Base-by-base conservation (phyloP, 1,284 basidiomycete species). In the Volvariella volvacea region DNA sequence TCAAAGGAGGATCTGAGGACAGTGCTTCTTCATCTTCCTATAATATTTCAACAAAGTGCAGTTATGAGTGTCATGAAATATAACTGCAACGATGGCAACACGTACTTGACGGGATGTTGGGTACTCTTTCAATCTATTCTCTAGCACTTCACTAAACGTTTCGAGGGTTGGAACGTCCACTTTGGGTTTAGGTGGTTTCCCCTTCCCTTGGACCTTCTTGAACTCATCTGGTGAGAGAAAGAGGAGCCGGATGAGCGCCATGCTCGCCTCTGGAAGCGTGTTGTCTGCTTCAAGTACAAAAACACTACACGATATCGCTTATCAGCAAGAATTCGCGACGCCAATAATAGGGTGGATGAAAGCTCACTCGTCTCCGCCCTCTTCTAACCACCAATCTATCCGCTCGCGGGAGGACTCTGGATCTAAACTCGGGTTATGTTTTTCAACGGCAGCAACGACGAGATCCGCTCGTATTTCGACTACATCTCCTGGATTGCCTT, bases 341-440 rank as follows among this genome's bases (percentile, higher is more conserved):
- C n/a, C n/a, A n/a, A n/a, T 34, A 40, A 38, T 37, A 40, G 30
- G 30, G 31, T 17, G 37, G 32, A 38, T 41, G 22, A 43, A 19
- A 6, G 74, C 88, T 58, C 57, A 94, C 92, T 97, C 92, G 51
- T 95, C 92, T 15, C 88, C 83, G 2, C 88, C 89, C 59, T 86
- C 79, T 51, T 94, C 90, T 6, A 95, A 67, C 88, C 92, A 93
- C 80, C 87, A 92, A 50, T 95, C 89, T 7, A 94, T 83, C 15
- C 90, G 73, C 48, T 80, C 78, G 46, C 72, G 66, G 20, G 63
- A 54, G 39, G 60, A 48, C 49, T 61, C 53, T 32, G 54, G 48
- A 50, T 46, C 47, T 12, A 46, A 47, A 36, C 31, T 50, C 31
- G 50, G 41, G 42, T 45, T 50, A 37, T 44, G 52, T 41, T 62